Base-by-base conservation (phyloP, 805 yeast genomes). In the Hanseniaspora pseudoguilliermondii region DNA sequence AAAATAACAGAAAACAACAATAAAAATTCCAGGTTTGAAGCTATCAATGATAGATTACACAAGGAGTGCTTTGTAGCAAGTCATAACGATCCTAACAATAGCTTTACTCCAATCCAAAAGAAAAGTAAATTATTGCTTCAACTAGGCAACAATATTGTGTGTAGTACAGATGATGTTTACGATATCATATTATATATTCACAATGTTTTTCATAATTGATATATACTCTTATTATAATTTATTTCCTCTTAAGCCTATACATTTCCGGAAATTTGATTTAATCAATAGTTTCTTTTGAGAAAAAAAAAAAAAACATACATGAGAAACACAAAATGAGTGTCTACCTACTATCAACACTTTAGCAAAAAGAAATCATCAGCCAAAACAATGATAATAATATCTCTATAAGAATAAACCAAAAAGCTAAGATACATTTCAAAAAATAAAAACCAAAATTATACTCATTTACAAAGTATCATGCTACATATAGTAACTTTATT, bases 71-170 rank as follows among this genome's bases (percentile, higher is more conserved):
- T 53, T 21, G 29, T 23, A 13, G 44, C 44, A n/a, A 49, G 27
- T 18, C 36, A 36, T 16, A 9, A 35, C 4, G 42, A 25, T 15
- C 39, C 51, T 7, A 35, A 35, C 18, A 49, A 49, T 16, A 39
- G 18, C 6, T 41, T 18, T 5, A 9, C 36, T 23, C n/a, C 9
- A 13, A 39, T 32, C 18, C 21, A 38, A 25, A 25, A 35, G 25
- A 27, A 49, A 6, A 27, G 54, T 18, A 50, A 40, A 13, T 57
- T 60, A 20, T 63, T 69, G 2, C 58, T 68, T 1, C 62, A 63
- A 36, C 49, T 68, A 20, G 60, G 63, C 9, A 63, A 64, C 47
- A 67, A 69, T 50, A 61, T 68, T 9, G 60, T 69, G 8, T 68
- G 71, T 56, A 67, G 63, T 48, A 59, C 68, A 4, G 47, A 55